Evolutionary conservation across 257 asterid species (phyloP).

Genomic region (Przewalskia tangutica): DNA sequence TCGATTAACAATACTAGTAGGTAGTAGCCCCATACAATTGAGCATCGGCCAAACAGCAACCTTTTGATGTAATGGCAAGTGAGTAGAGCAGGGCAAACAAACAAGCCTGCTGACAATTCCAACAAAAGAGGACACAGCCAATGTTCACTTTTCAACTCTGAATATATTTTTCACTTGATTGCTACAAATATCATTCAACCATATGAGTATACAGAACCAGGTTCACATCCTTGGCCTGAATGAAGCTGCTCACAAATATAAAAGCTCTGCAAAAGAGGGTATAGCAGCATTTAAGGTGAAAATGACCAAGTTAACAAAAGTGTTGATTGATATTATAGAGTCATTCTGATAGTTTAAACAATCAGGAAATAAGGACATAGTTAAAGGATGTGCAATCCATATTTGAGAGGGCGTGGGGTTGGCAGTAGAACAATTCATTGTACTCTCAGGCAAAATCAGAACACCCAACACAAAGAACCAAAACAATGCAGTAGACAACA

Average conservation of each 20-base stretch:
- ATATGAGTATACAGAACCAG: background rate
- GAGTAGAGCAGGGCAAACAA: background rate
- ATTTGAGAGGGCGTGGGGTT: background rate
- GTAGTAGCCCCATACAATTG: background rate
- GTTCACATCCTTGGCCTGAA: background rate
- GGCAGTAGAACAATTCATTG: background rate
- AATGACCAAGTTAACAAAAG: background rate
- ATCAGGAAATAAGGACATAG: background rate
- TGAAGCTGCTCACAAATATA: background rate
- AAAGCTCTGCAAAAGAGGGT: background rate
- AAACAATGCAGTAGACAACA: background rate
- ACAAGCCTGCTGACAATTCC: background rate
- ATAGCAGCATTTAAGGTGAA: slow-evolving; percentile 1
- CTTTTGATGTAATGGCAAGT: background rate
- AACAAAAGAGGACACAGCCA: background rate
- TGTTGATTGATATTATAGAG: background rate
- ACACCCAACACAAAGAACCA: background rate
- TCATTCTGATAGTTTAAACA: background rate
- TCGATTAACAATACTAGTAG: background rate
- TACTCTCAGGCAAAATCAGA: background rate
- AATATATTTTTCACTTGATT: background rate
- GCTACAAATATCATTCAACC: background rate
- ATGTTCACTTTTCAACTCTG: background rate
- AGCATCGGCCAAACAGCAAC: background rate
- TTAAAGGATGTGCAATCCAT: background rate